Evolutionary conservation across 306 rosid genomes (phyloP), one percentile per base, ranked within the genome.

Genomic region (Prinsepia uniflora): DNA sequence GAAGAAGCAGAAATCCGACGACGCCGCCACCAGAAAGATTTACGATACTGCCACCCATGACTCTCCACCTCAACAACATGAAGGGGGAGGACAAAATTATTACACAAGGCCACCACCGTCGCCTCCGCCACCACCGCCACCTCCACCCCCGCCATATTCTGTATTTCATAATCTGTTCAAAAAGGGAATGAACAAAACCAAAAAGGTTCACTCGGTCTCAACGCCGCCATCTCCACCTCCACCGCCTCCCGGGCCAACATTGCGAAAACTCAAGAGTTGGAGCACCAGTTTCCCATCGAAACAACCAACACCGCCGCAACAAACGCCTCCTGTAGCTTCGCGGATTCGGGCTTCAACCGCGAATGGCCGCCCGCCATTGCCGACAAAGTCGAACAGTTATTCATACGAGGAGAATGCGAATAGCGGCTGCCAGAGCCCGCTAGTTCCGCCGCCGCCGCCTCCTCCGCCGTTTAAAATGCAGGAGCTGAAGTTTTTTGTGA

Each of bases 81-180:
- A 6, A 22, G 7, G 60, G 20, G 39, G 8, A 61, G 46, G 4
- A 63, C 63, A 72, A 5, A n/a, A 50, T 11, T 62, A 24, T 45
- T 8, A 63, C 5, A 53, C 72, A 17, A 79, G 75, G 8, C 84
- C 69, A 0, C 88, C 90, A 13, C 72, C 84, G 4, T 67, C 87
- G 14, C 88, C 78, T 0, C 86, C 88, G 0, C 86, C 92, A 0
- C 97, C 90, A 0, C 96, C 96, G 0, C 98, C 98, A 0, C 97
- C 91, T 0, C 96, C 85, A 0, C 90, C 95, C 0, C 91, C 90
- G 0, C 91, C 86, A 0, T 76, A 92, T 4, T 94, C 99, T 0
- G 81, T 89, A 10, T 86, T 94, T 55, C 89, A 88, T 2, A 84
- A 65, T 70, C 62, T 89, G 24, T 91, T 94, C 72, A 78, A 86